These are phyloP conservation scores for Yamadazyma takamatsuzukensis DNA, from an alignment of 805 yeast species.

Conservation along the genomic window DNA sequence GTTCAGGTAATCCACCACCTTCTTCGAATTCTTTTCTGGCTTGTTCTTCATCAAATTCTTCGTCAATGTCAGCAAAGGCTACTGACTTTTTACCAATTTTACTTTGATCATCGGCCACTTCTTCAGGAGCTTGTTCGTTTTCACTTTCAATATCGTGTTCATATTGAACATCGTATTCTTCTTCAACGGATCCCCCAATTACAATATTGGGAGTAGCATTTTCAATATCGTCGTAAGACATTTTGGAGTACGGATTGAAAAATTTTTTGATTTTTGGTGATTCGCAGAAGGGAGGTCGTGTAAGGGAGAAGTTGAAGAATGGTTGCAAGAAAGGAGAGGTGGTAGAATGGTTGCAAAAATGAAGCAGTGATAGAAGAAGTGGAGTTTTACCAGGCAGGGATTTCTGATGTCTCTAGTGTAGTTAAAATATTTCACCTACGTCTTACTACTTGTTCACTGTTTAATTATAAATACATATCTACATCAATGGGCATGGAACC, in stretches of 20 bases:
- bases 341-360: no score
- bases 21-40: constrained; percentile 87
- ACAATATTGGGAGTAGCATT: constrained; percentile 83
- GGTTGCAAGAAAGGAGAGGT: no score
- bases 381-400: no score
- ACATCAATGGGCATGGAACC: constrained; percentile 58
- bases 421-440: no score
- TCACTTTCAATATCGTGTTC: constrained; percentile 46
- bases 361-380: no score
- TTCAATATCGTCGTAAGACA: constrained; percentile 77
- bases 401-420: no score
- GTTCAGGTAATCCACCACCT: constrained; percentile 98
- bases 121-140: constrained; percentile 43
- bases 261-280: constrained; percentile 4
- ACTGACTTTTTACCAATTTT: constrained; percentile 62
- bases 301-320: no score
- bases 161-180: constrained; percentile 44
- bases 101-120: constrained; percentile 38
- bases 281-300: background rate
- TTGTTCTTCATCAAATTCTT: constrained; percentile 69
- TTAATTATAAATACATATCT: no score
- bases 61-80: constrained; percentile 70
- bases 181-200: constrained; percentile 52
- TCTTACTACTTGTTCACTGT: no score
- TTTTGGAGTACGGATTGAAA: constrained; percentile 17